Percentiles rank a stretch among this genome's conserved stretches.
Conservation (phyloP, 495 filamentous ascomycete species). For the Lineolata rhizophorae region DNA sequence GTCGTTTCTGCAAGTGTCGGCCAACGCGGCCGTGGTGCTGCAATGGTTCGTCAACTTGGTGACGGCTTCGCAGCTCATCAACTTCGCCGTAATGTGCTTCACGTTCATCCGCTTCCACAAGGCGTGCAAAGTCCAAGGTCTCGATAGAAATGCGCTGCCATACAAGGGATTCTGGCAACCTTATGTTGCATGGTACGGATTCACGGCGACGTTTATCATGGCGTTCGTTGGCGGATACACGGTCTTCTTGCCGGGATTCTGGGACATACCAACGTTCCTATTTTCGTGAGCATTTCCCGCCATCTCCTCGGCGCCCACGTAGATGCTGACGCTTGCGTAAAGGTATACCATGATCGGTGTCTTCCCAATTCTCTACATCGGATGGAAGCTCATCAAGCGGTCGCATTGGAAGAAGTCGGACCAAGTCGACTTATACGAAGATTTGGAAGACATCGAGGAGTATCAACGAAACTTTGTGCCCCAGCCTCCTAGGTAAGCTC, state of each 20-base stretch:
- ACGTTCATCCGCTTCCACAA: slow-evolving; percentile 56
- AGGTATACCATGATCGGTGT: slow-evolving; percentile 43
- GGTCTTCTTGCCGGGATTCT: slow-evolving; percentile 50
- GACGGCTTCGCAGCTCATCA: slow-evolving; percentile 56
- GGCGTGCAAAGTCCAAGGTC: slow-evolving; percentile 44
- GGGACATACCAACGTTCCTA: slow-evolving; percentile 52
- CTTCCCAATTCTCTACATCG: slow-evolving; percentile 41
- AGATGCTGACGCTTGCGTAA: slow-evolving; percentile 1
- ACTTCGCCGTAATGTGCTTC: slow-evolving; percentile 45
- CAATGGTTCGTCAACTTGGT: slow-evolving; percentile 50
- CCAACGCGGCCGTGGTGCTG: slow-evolving; percentile 42
- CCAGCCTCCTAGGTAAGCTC: slow-evolving; percentile 29
- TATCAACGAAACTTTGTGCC: slow-evolving; percentile 45
- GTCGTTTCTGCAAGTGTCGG: slow-evolving; percentile 50
- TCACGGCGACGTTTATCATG: slow-evolving; percentile 41
- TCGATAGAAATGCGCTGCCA: slow-evolving; percentile 37
- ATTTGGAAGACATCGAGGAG: slow-evolving; percentile 51
- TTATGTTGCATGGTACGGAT: slow-evolving; percentile 44
- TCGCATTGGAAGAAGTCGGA: slow-evolving; percentile 32
- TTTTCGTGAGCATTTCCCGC: slow-evolving; percentile 34
- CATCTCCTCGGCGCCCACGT: slow-evolving; percentile 3
- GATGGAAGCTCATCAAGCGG: slow-evolving; percentile 47
- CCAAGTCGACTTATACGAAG: slow-evolving; percentile 39
- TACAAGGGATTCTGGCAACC: slow-evolving; percentile 47
- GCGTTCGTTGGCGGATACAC: slow-evolving; percentile 53